Conservation (phyloP, 257 asterid genomes). For the Fraxinus americana region DNA sequence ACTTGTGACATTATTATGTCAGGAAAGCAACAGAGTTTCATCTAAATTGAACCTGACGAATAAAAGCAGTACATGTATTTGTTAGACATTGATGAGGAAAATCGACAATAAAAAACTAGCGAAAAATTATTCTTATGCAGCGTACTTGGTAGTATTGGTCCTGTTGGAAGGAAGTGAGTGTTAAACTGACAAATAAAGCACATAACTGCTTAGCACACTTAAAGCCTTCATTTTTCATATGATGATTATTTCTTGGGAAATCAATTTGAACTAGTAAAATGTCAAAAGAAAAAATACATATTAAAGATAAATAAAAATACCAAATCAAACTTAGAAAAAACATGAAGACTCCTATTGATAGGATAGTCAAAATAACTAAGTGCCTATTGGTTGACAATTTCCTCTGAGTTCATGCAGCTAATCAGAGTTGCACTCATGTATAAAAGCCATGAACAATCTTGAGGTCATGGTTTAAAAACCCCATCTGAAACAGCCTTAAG, state of each 20-base stretch:
- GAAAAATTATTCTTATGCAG: neutral
- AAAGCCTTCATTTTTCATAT: neutral
- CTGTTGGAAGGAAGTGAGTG: no score
- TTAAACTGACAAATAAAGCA: conserved; percentile 1
- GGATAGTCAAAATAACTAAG: conserved; percentile 2
- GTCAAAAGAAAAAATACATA: conserved; percentile 6
- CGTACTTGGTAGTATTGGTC: no score
- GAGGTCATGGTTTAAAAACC: no score
- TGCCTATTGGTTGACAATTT: neutral
- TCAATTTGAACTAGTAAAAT: neutral
- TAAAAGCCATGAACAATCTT: no score
- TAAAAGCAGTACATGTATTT: neutral
- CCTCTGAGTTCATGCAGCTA: no score
- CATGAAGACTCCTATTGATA: neutral
- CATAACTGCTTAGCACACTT: neutral
- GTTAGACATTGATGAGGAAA: conserved; percentile 3
- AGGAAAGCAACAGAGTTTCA: neutral
- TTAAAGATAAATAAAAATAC: neutral
- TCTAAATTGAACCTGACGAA: neutral
- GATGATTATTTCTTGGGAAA: neutral
- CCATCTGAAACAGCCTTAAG: no score
- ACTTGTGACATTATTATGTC: neutral
- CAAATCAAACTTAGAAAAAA: neutral
- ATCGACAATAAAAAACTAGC: neutral
- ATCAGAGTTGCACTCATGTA: no score